Evolutionary conservation across 306 rosid genomes (phyloP).

Genomic region (Trifolium dubium): DNA sequence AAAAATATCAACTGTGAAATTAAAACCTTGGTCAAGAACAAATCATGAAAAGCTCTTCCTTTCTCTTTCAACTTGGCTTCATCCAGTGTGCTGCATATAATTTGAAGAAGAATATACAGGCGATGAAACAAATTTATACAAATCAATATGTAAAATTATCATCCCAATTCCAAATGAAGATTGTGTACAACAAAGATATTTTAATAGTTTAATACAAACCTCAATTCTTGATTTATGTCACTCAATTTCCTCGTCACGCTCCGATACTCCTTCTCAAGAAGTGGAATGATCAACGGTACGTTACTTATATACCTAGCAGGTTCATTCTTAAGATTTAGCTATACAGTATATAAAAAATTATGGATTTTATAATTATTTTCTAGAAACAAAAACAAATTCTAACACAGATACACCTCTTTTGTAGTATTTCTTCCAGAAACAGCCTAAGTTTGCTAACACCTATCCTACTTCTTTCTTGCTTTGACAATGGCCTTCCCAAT

Average conservation of each 20-base stretch:
- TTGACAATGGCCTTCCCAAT: constrained; percentile 75
- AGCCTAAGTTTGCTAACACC: constrained; percentile 89
- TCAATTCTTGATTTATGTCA: constrained; percentile 86
- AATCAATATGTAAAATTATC: background rate
- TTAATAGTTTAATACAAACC: constrained; percentile 50
- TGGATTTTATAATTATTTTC: constrained; percentile 9
- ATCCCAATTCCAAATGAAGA: constrained; percentile 17
- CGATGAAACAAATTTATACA: constrained; percentile 17
- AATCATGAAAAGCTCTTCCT: constrained; percentile 90
- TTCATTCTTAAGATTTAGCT: constrained; percentile 42
- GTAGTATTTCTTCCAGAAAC: constrained; percentile 86
- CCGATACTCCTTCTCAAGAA: constrained; percentile 93
- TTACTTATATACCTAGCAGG: constrained; percentile 85
- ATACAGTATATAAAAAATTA: background rate
- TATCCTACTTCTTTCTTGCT: constrained; percentile 84
- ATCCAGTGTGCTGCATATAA: constrained; percentile 74
- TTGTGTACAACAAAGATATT: background rate
- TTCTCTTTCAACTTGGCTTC: constrained; percentile 94
- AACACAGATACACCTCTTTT: constrained; percentile 62
- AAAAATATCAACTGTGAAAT: constrained; percentile 33
- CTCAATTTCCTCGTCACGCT: constrained; percentile 71
- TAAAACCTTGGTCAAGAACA: constrained; percentile 91
- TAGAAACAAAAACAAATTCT: background rate
- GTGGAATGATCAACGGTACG: constrained; percentile 89
- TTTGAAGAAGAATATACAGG: constrained; percentile 40